Evolutionary conservation across 116 monocot genomes (phyloP), one percentile per base, ranked within the genome.

Genomic region (Dioscorea cayenensis): DNA sequence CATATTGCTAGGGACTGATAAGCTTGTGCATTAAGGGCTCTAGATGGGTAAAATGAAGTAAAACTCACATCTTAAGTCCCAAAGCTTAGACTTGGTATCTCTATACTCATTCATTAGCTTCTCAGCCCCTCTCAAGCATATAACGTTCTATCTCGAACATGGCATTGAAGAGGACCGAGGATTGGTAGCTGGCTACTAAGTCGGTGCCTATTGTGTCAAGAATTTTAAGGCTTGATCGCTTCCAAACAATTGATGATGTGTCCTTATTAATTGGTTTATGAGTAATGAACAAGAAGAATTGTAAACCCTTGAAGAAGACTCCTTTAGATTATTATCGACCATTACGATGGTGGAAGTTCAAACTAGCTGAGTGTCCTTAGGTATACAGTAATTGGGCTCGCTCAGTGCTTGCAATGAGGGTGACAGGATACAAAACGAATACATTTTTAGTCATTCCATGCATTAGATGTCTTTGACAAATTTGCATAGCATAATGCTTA

Each of bases 281-380:
- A 84, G 77, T 86, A 3, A 28, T 82, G 12, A 84, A 82, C 0
- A 82, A 77, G 68, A 90, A 84, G 84, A 73, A 82, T 35, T 90
- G 78, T 60, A 84, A 77, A 6, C 86, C 90, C 1, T 66, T 90
- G 90, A 90, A 51, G 90, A 90, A 72, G 90, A 86, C 55, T 75
- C 84, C 6, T 90, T 90, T 73, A 51, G 90, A 0, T 86, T 0
- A 77, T 90, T 49, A 86, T 90, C 5, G 86, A 90, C 60, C 90
- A 90, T 79, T 90, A 90, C 55, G 90, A 90, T 73, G 90, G 90
- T 36, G 86, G 38, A 90, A 90, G 76, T 90, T 90, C 77, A 66
- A 86, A 27, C 73, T 90, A 12, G 80, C 84, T 90, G 29, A 84
- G 74, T 49, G 77, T 90, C 81, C 86, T 3, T 84, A 90, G 90